These are phyloP conservation scores for Penicillium sp. DNA, from an alignment of 2,329 filamentous ascomycete species.

Conservation along the genomic window DNA sequence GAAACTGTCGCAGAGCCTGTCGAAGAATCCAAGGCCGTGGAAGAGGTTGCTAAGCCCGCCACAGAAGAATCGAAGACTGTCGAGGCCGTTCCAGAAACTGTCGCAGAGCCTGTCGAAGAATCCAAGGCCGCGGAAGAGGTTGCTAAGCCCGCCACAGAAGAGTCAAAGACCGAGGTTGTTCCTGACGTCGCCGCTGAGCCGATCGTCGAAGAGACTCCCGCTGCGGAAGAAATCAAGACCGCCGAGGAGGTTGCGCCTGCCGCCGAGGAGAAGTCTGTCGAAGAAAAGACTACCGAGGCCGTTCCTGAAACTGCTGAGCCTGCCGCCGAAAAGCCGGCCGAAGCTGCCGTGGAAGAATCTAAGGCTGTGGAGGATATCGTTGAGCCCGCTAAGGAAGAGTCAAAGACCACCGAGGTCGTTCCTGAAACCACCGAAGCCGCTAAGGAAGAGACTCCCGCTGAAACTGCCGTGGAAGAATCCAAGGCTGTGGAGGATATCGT, in stretches of 20 bases:
- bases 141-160: not conserved
- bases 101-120: slow-evolving; percentile 7
- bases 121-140: not conserved
- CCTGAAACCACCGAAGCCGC: not conserved
- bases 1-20: too few relatives aligned
- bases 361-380: not conserved
- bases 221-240: not conserved
- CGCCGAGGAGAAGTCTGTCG: not conserved
- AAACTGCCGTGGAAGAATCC: not conserved
- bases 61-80: slow-evolving; percentile 4
- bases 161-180: not conserved
- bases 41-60: too few relatives aligned
- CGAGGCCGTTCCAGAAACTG: slow-evolving; percentile 1
- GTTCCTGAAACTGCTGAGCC: slow-evolving; percentile 7
- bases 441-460: not conserved
- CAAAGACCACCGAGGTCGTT: not conserved
- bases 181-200: slow-evolving; percentile 4
- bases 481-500: not conserved
- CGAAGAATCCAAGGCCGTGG: too few relatives aligned
- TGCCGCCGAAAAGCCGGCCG: not conserved
- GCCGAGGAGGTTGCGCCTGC: not conserved
- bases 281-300: slow-evolving; percentile 1
- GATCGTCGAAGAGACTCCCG: not conserved
- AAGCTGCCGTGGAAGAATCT: slow-evolving; percentile 5
- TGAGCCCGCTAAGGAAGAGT: not conserved